phyloP scores from a whole-genome alignment of 2,329 filamentous ascomycete genomes.

The Mariannaea elegans region DNA sequence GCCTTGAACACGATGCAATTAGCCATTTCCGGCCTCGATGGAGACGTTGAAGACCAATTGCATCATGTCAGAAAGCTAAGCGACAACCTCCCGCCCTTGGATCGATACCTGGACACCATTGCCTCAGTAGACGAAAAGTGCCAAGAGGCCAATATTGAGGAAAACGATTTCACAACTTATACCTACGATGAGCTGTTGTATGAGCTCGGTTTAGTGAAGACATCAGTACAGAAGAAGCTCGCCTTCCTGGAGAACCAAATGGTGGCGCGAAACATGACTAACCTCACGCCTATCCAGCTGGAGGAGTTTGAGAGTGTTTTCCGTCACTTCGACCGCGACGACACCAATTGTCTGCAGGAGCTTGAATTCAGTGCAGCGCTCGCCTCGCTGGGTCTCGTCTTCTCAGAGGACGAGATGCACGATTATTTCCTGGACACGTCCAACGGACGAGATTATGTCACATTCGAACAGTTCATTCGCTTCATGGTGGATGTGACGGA shows the following conservation, averaged over 20 bases:
- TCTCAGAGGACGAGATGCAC: slow-evolving; percentile 98
- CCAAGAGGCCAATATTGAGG: slow-evolving; percentile 95
- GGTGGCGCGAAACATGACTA: slow-evolving; percentile 98
- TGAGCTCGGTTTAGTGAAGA: slow-evolving; percentile 89
- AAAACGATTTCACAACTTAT: slow-evolving; percentile 99
- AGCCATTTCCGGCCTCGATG: slow-evolving; percentile 95
- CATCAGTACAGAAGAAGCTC: slow-evolving; percentile 94
- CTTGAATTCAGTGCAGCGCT: slow-evolving; percentile 96
- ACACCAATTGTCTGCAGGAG: slow-evolving; percentile 88
- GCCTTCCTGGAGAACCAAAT: slow-evolving; percentile 98
- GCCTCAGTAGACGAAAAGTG: slow-evolving; percentile 87
- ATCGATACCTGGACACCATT: slow-evolving; percentile 89
- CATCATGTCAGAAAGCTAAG: slow-evolving; percentile 86
- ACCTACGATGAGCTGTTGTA: slow-evolving; percentile 97
- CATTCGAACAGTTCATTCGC: slow-evolving; percentile 97
- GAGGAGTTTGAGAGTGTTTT: slow-evolving; percentile 99
- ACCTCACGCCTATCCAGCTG: slow-evolving; percentile 95
- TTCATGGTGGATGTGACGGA: slow-evolving; percentile 99
- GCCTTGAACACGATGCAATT: slow-evolving; percentile 94
- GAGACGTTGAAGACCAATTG: slow-evolving; percentile 94
- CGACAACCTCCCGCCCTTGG: slow-evolving; percentile 86
- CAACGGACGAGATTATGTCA: slow-evolving; percentile 79
- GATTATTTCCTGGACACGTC: slow-evolving; percentile 92
- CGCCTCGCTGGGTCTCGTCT: slow-evolving; percentile 93
- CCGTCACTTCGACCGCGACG: slow-evolving; percentile 94